Base-by-base conservation (phyloP, 345 rosid genomes). In the Geranium brycei region DNA sequence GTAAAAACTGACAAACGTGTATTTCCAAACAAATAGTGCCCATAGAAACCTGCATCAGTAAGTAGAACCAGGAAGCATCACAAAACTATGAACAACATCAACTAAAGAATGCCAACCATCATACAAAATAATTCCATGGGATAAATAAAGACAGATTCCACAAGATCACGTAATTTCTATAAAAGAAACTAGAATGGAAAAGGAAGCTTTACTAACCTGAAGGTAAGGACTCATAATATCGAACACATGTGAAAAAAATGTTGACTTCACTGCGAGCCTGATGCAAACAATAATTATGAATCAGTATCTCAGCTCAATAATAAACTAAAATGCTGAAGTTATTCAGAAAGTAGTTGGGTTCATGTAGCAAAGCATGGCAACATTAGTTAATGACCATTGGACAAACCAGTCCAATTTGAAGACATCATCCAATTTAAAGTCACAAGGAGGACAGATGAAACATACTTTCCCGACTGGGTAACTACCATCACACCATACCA, bases 211-310 rank as follows among this genome's bases (percentile, higher is more conserved):
- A 73, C 82, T 69, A 57, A 87, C 91, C 91, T 87, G 90, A 60
- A 87, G 81, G 64, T 73, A 75, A 40, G 91, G 87, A 35, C 75
- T 66, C 68, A 85, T 71, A 16, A n/a, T 71, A 71, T 84, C 59
- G 67, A 73, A 77, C 59, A 80, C 83, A 75, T 84, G 72, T 40
- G 66, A 70, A 64, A 85, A 74, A 65, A 79, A 16, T 14, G 79
- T 69, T 58, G 84, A 85, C 78, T 75, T 85, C 61, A 55, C 63
- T 40, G 75, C 75, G 67, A 90, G 68, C 80, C 95, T 85, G 88
- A 71, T 74, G 65, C 47, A 67, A 69, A 5, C 18, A 30, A 62
- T 28, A 51, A 65, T 17, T n/a, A 66, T 61, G 60, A 62, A 60
- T 62, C 61, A 63, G 59, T 8, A 56, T 11, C 5, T 1, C 31